Evolutionary conservation across 2,329 filamentous ascomycete species (phyloP).

Genomic region (Dactylellina parvicollis): DNA sequence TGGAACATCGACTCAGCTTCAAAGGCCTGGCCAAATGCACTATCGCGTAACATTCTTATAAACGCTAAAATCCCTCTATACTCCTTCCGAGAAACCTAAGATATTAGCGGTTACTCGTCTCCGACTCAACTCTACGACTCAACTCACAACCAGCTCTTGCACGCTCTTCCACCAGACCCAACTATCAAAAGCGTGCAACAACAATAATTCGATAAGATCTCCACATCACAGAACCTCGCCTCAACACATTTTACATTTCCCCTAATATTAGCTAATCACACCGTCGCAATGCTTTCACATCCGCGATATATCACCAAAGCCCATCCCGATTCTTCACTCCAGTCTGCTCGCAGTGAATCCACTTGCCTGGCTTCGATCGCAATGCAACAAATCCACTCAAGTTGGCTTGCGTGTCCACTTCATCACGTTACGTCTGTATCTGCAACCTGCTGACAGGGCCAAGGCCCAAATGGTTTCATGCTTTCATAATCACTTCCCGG

Average conservation of each 20-base stretch:
- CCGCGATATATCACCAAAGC: neutral
- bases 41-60: no score
- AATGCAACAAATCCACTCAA: neutral
- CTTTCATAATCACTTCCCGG: neutral
- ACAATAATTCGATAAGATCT: no score
- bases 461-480: neutral
- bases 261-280: neutral
- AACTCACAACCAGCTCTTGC: no score
- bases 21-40: no score
- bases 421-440: conserved; percentile 21
- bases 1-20: no score
- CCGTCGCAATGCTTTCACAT: neutral
- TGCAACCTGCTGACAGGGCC: conserved; percentile 33
- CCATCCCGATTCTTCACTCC: neutral
- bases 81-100: no score
- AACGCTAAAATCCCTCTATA: no score
- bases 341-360: neutral
- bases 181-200: neutral
- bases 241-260: neutral
- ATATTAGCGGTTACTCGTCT: no score
- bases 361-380: neutral
- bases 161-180: no score
- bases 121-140: no score
- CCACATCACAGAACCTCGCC: neutral
- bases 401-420: neutral